Conservation (phyloP, 1,139 yeast genomes). For the Suzukiozyma palmioleophila region DNA sequence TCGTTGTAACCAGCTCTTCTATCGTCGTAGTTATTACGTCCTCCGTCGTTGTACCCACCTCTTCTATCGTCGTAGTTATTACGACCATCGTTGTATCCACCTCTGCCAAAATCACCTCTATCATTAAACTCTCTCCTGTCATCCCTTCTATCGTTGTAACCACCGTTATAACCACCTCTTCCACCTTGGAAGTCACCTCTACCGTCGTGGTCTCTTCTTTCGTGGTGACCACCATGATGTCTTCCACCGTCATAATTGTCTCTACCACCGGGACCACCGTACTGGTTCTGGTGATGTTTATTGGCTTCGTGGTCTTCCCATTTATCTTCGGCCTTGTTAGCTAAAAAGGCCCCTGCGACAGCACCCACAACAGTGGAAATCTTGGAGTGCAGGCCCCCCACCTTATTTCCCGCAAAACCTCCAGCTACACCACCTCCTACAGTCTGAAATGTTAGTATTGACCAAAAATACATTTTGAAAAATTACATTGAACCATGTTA, state of each 20-base stretch:
- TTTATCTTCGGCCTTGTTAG: conserved; percentile 48
- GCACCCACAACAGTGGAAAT: conserved; percentile 57
- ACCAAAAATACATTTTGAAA: no score
- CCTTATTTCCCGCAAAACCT: conserved; percentile 45
- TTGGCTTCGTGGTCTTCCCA: conserved; percentile 20
- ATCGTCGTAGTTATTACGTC: conserved; percentile 3
- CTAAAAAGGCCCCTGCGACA: conserved; percentile 56
- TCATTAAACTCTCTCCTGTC: conserved; percentile 7
- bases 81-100: conserved; percentile 2
- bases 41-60: conserved; percentile 2
- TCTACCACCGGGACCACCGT: conserved; percentile 9
- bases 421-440: conserved; percentile 61
- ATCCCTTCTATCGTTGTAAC: conserved; percentile 13
- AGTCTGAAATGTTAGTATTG: conserved; percentile 16
- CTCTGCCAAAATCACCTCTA: conserved; percentile 4
- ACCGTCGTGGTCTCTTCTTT: conserved; percentile 5
- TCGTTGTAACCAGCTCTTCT: conserved; percentile 2
- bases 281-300: conserved; percentile 9
- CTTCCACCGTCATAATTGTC: conserved; percentile 14
- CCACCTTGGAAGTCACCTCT: conserved; percentile 11
- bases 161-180: conserved; percentile 12
- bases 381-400: conserved; percentile 42
- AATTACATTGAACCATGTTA: not conserved
- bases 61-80: conserved; percentile 4
- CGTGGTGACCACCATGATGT: conserved; percentile 4